Evolutionary conservation across 345 rosid species (phyloP).

Genomic region (Corchorus capsularis): DNA sequence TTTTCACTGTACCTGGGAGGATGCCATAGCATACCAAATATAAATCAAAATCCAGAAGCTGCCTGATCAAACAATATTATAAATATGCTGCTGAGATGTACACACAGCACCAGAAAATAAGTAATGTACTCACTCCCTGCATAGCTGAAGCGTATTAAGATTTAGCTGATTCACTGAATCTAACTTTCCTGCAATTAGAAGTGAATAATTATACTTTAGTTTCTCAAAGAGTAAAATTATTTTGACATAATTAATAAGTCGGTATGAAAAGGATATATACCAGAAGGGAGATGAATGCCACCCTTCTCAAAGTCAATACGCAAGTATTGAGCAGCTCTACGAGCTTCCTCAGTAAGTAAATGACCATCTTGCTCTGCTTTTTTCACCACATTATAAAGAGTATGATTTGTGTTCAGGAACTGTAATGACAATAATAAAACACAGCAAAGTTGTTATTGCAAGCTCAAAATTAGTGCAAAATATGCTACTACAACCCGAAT

Average conservation of each 20-base stretch:
- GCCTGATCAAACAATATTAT: constrained; percentile 13
- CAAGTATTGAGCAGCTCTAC: constrained; percentile 73
- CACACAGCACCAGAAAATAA: not conserved
- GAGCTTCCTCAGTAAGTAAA: constrained; percentile 74
- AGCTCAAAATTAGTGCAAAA: not conserved
- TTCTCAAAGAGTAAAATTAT: constrained; percentile 13
- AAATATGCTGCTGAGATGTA: not conserved
- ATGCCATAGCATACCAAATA: constrained; percentile 7
- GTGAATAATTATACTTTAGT: constrained; percentile 13
- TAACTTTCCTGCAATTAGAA: constrained; percentile 65
- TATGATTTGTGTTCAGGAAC: constrained; percentile 83
- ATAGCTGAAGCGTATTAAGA: constrained; percentile 56
- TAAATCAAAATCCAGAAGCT: constrained; percentile 19
- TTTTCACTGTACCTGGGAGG: constrained; percentile 76
- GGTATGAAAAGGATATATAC: constrained; percentile 37
- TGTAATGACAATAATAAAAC: constrained; percentile 34
- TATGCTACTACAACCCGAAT: not conserved
- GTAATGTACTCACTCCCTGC: constrained; percentile 64
- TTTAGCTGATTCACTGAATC: constrained; percentile 75
- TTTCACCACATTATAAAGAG: constrained; percentile 78
- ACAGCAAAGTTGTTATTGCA: constrained; percentile 8
- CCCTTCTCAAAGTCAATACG: constrained; percentile 88
- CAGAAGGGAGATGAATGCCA: constrained; percentile 83
- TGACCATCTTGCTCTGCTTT: constrained; percentile 72
- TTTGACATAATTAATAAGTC: constrained; percentile 11